Percentiles rank a stretch among this genome's conserved stretches.
These are phyloP conservation scores for Halophytophthora batemanensis DNA, from an alignment of 352 stramenopile species.

Conservation along the genomic window DNA sequence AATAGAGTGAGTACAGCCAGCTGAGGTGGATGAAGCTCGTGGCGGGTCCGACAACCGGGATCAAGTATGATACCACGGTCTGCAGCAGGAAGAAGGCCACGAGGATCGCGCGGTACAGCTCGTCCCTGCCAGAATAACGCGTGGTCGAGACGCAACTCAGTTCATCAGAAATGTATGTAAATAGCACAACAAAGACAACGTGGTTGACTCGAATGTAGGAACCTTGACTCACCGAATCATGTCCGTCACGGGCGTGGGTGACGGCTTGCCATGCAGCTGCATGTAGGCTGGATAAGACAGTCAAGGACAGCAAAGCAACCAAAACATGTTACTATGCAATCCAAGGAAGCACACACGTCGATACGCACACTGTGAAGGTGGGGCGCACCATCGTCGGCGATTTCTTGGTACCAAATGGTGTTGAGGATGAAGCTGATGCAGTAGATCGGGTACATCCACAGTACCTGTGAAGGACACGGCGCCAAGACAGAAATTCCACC, in stretches of 20 bases:
- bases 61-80: constrained; percentile 79
- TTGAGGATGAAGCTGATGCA: constrained; percentile 91
- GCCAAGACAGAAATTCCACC: constrained; percentile 2
- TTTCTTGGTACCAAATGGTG: constrained; percentile 91
- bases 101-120: constrained; percentile 84
- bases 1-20: constrained; percentile 89
- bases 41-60: constrained; percentile 70
- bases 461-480: constrained; percentile 24
- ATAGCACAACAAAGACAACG: neutral
- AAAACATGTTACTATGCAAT: neutral
- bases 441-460: constrained; percentile 92
- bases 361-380: neutral
- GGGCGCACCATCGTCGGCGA: constrained; percentile 77
- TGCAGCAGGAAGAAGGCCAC: constrained; percentile 85
- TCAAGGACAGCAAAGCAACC: neutral
- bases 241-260: constrained; percentile 66
- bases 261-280: constrained; percentile 78
- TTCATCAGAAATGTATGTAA: neutral
- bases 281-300: constrained; percentile 51
- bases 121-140: constrained; percentile 40
- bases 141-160: neutral
- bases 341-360: neutral
- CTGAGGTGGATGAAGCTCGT: constrained; percentile 84
- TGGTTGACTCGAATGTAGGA: no score
- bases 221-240: constrained; percentile 81